Percentiles rank a stretch among this genome's conserved stretches.
Evolutionary conservation across 2,329 filamentous ascomycete genomes (phyloP).

Genomic region (Coccinonectria pachysandricola): DNA sequence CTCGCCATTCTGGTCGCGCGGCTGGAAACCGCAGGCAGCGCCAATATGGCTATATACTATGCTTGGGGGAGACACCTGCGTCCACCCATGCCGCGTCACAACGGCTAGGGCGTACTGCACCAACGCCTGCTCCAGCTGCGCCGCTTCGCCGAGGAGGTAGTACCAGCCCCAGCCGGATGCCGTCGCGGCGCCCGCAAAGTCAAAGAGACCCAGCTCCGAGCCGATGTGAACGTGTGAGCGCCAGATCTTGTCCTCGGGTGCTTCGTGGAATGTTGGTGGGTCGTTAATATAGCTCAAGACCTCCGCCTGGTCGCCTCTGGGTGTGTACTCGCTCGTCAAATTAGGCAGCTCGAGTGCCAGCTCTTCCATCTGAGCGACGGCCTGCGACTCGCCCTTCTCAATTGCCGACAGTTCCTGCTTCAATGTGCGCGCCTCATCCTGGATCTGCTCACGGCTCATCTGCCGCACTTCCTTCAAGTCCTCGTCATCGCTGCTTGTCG

Average conservation of each 20-base stretch:
- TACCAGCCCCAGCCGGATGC: slow-evolving; percentile 97
- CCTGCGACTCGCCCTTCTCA: slow-evolving; percentile 49
- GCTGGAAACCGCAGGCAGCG: slow-evolving; percentile 86
- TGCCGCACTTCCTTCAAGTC: slow-evolving; percentile 25
- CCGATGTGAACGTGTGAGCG: slow-evolving; percentile 82
- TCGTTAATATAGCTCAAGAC: slow-evolving; percentile 74
- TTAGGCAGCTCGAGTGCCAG: slow-evolving; percentile 79
- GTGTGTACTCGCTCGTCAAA: slow-evolving; percentile 67
- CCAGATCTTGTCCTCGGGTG: slow-evolving; percentile 33
- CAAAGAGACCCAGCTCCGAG: slow-evolving; percentile 73
- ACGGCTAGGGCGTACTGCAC: slow-evolving; percentile 74
- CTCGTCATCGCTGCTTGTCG: slow-evolving; percentile 33
- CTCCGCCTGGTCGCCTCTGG: slow-evolving; percentile 53
- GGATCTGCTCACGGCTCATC: slow-evolving; percentile 39
- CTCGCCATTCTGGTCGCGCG: slow-evolving; percentile 80
- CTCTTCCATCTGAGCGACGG: slow-evolving; percentile 56
- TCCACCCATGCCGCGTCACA: slow-evolving; percentile 67
- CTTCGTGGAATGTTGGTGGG: slow-evolving; percentile 35
- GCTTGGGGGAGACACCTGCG: slow-evolving; percentile 70
- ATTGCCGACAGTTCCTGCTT: slow-evolving; percentile 53
- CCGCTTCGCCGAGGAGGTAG: slow-evolving; percentile 84
- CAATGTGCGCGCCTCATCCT: slow-evolving; percentile 52
- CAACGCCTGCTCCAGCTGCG: slow-evolving; percentile 88
- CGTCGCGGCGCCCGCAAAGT: slow-evolving; percentile 73
- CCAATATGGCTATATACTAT: slow-evolving; percentile 90